Evolutionary conservation across 176 grass and related monocot genomes (phyloP).

Genomic region (Otatea glauca): DNA sequence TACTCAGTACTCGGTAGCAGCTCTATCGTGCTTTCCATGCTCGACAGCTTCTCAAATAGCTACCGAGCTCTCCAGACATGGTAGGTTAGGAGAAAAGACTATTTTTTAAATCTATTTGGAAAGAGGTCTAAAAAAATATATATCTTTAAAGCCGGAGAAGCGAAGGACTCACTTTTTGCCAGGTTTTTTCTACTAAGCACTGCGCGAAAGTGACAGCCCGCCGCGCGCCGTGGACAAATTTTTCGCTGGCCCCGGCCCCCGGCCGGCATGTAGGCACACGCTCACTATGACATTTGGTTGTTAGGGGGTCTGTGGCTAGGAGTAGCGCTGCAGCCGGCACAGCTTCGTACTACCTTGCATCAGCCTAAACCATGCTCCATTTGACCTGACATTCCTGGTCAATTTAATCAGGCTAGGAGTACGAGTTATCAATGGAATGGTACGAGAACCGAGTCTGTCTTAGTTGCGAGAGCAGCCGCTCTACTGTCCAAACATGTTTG

Average conservation of each 20-base stretch:
- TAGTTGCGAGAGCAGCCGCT: too few species aligned
- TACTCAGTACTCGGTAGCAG: too few species aligned
- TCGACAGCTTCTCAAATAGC: too few species aligned
- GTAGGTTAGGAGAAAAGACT: too few species aligned
- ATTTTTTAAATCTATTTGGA: too few species aligned
- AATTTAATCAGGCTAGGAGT: background rate
- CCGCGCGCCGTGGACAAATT: background rate
- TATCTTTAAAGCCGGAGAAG: too few species aligned
- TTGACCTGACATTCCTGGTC: background rate
- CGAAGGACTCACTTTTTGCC: background rate
- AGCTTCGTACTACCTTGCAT: background rate
- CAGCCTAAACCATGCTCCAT: background rate
- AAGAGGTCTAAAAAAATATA: too few species aligned
- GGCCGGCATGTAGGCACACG: background rate
- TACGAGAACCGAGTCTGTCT: too few species aligned
- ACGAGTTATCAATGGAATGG: too few species aligned
- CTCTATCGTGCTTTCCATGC: too few species aligned
- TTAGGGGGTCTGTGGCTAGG: background rate
- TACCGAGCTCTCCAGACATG: too few species aligned
- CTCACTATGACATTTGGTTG: background rate
- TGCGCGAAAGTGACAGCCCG: background rate
- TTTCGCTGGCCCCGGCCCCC: slow-evolving; percentile 12
- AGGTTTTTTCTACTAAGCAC: background rate
- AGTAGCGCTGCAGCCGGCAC: background rate
- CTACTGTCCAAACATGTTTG: too few species aligned